These are phyloP conservation scores for Xeromyces bisporus DNA, from an alignment of 495 filamentous ascomycete species.

Conservation along the genomic window DNA sequence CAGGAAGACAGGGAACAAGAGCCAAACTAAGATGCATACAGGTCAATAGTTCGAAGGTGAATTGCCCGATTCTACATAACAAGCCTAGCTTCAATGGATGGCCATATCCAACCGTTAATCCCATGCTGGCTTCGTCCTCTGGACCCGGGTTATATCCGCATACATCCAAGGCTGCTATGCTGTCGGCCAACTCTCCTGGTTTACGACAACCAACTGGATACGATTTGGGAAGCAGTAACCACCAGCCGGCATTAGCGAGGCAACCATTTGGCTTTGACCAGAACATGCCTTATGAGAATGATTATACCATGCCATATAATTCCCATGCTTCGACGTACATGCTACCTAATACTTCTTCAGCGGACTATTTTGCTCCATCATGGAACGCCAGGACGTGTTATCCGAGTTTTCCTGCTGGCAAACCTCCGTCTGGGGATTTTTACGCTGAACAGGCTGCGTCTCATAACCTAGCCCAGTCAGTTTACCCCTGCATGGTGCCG, in stretches of 20 bases:
- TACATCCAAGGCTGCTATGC: conserved; percentile 5
- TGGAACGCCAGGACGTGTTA: conserved; percentile 16
- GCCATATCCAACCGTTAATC: conserved; percentile 14
- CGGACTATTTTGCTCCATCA: conserved; percentile 12
- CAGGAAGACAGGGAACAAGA: background rate
- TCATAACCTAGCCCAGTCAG: conserved; percentile 9
- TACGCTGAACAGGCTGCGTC: conserved; percentile 16
- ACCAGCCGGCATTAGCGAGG: conserved; percentile 9
- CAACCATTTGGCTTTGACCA: conserved; percentile 8
- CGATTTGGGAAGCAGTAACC: conserved; percentile 9
- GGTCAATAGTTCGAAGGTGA: no score
- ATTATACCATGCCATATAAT: conserved; percentile 10
- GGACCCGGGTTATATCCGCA: conserved; percentile 11
- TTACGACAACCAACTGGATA: conserved; percentile 14
- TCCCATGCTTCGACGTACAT: conserved; percentile 16
- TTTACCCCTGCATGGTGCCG: conserved; percentile 16
- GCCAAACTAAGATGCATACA: conserved; percentile 1
- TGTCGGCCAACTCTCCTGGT: no score
- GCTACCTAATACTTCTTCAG: conserved; percentile 12
- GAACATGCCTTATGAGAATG: conserved; percentile 17
- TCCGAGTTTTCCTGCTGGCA: conserved; percentile 7
- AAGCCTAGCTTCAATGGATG: conserved; percentile 9
- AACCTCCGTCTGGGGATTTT: conserved; percentile 7
- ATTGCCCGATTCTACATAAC: conserved; percentile 11
- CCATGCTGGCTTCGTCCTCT: conserved; percentile 7